These are phyloP conservation scores for Fusarium sp. DNA, from an alignment of 2,329 filamentous ascomycete species.

Conservation along the genomic window DNA sequence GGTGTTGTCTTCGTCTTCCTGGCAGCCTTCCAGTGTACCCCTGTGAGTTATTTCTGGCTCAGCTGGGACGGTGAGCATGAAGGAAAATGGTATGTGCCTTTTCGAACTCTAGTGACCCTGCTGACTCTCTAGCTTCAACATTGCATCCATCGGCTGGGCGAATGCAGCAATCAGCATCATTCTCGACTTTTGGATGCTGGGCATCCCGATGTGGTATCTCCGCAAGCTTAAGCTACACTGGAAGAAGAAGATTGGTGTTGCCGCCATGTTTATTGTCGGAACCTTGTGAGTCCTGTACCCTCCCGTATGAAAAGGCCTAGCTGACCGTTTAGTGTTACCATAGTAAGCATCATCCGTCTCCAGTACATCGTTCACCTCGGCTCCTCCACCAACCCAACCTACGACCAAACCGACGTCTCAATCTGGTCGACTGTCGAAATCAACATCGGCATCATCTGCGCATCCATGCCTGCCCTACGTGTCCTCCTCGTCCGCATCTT, in stretches of 20 bases:
- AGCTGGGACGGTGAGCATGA: slow-evolving; percentile 55
- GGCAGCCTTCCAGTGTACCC: slow-evolving; percentile 54
- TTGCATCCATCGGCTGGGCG: slow-evolving; percentile 53
- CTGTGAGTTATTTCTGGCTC: slow-evolving; percentile 56
- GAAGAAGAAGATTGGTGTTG: slow-evolving; percentile 58
- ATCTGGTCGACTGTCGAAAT: slow-evolving; percentile 54
- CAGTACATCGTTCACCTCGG: slow-evolving; percentile 46
- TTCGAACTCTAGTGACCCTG: fast-evolving
- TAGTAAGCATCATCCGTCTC: slow-evolving; percentile 49
- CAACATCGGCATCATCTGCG: slow-evolving; percentile 53
- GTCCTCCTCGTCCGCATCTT: slow-evolving; percentile 46
- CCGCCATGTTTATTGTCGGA: slow-evolving; percentile 59
- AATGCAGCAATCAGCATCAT: slow-evolving; percentile 57
- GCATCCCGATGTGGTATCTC: slow-evolving; percentile 55
- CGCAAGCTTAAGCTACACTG: slow-evolving; percentile 50
- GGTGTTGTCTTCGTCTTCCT: slow-evolving; percentile 51
- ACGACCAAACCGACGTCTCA: slow-evolving; percentile 47
- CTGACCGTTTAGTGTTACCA: slow-evolving; percentile 43
- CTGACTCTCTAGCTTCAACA: neutral
- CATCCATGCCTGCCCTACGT: slow-evolving; percentile 50
- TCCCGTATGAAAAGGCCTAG: neutral
- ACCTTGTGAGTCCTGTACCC: slow-evolving; percentile 49
- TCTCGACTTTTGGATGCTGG: slow-evolving; percentile 58
- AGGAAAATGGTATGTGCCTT: slow-evolving; percentile 52
- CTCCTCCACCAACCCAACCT: slow-evolving; percentile 48